Evolutionary conservation across 192 early-diverging fungal species (phyloP).

Genomic region (Mortierella claussenii): DNA sequence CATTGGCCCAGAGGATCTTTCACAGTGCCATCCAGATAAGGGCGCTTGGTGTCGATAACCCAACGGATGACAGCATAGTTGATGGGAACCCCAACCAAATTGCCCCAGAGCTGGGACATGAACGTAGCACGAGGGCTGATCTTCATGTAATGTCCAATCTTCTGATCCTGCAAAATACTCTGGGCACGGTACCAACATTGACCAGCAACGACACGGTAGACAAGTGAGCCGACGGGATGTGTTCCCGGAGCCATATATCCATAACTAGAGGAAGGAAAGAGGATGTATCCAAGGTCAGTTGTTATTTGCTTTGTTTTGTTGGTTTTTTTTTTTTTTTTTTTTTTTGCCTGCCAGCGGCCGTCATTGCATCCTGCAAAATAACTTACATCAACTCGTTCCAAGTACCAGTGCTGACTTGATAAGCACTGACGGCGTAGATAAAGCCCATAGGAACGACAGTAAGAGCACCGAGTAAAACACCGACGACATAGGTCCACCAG

Average conservation of each 20-base stretch:
- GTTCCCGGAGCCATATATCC: slow-evolving; percentile 58
- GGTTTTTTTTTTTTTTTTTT: background rate
- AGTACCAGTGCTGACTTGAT: slow-evolving; percentile 55
- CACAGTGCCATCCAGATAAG: slow-evolving; percentile 52
- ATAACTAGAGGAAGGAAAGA: slow-evolving; percentile 14
- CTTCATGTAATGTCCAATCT: slow-evolving; percentile 55
- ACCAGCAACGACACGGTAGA: slow-evolving; percentile 54
- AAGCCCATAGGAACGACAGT: slow-evolving; percentile 58
- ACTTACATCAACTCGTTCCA: slow-evolving; percentile 54
- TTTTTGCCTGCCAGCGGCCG: background rate
- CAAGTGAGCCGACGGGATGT: slow-evolving; percentile 43
- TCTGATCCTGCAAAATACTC: slow-evolving; percentile 50
- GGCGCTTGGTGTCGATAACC: slow-evolving; percentile 57
- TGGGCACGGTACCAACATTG: slow-evolving; percentile 60
- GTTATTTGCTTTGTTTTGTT: background rate
- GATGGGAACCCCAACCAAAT: slow-evolving; percentile 54
- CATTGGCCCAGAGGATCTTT: slow-evolving; percentile 59
- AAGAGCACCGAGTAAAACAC: slow-evolving; percentile 45
- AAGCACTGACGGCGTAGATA: slow-evolving; percentile 54
- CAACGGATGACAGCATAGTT: slow-evolving; percentile 56
- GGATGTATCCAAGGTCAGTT: background rate
- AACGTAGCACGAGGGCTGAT: slow-evolving; percentile 48
- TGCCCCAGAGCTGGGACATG: slow-evolving; percentile 55
- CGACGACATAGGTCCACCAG: slow-evolving; percentile 54
- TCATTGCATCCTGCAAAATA: background rate